phyloP scores from a whole-genome alignment of 2,329 filamentous ascomycete genomes.

The Colletotrichum agaves region DNA sequence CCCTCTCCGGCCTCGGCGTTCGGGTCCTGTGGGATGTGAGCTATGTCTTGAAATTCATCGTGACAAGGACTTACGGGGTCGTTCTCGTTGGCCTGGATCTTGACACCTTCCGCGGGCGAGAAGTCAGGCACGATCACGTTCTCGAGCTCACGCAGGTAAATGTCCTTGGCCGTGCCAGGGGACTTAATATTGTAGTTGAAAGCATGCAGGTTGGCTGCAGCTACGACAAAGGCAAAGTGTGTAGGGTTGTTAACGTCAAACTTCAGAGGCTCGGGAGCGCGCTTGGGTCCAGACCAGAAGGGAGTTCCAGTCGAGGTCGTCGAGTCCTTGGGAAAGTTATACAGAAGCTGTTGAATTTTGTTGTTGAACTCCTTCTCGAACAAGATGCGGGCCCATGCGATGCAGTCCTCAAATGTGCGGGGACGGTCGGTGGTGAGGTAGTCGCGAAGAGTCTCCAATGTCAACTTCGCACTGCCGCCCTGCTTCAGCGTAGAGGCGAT shows the following conservation, averaged over 20 bases:
- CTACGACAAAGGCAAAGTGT: constrained; percentile 88
- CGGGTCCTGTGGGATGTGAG: constrained; percentile 70
- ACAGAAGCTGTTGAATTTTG: constrained; percentile 92
- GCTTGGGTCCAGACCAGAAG: constrained; percentile 99
- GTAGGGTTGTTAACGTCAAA: constrained; percentile 88
- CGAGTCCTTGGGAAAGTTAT: constrained; percentile 97
- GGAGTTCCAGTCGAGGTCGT: constrained; percentile 86
- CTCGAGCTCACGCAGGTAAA: constrained; percentile 84
- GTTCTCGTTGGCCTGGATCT: constrained; percentile 96
- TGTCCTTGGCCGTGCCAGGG: constrained; percentile 74
- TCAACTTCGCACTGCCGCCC: constrained; percentile 93
- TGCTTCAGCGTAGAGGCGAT: constrained; percentile 89
- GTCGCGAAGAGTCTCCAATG: constrained; percentile 88
- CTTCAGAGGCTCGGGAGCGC: constrained; percentile 89
- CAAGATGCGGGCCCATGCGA: constrained; percentile 91
- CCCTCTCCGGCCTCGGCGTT: constrained; percentile 68
- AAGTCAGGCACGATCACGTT: constrained; percentile 98
- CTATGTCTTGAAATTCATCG: background rate
- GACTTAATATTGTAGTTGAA: constrained; percentile 98
- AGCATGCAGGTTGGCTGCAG: constrained; percentile 91
- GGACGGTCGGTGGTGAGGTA: constrained; percentile 94
- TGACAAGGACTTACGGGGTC: constrained; percentile 72
- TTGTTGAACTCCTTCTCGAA: constrained; percentile 99
- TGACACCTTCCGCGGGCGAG: constrained; percentile 86
- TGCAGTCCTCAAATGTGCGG: constrained; percentile 92